These are phyloP conservation scores for Xerocomus brunneocitrinus DNA, from an alignment of 768 basidiomycete genomes.

Conservation along the genomic window DNA sequence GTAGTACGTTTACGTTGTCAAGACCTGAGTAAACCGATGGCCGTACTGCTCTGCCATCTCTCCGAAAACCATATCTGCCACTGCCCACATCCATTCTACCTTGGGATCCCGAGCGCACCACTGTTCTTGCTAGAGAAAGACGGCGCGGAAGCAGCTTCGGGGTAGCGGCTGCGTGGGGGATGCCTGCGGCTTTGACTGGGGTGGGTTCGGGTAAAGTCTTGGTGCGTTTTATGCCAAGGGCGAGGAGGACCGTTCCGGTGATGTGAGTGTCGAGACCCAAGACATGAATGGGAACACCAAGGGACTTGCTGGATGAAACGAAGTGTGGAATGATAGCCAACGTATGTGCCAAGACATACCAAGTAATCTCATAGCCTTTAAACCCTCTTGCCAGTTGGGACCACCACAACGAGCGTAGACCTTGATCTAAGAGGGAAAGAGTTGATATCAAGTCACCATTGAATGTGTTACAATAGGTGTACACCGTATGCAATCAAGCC, in stretches of 20 bases:
- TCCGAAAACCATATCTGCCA: too few species aligned
- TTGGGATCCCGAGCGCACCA: too few species aligned
- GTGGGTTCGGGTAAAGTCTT: constrained; percentile 26
- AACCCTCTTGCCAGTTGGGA: constrained; percentile 98
- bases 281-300: constrained; percentile 95
- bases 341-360: constrained; percentile 31
- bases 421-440: constrained; percentile 63
- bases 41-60: too few species aligned
- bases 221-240: constrained; percentile 65
- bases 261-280: constrained; percentile 99
- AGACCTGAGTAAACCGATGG: too few species aligned
- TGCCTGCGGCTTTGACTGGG: too few species aligned
- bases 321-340: not conserved
- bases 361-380: constrained; percentile 97
- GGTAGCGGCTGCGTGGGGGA: too few species aligned
- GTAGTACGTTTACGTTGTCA: too few species aligned
- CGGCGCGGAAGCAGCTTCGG: too few species aligned
- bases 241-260: constrained; percentile 97
- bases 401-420: constrained; percentile 98
- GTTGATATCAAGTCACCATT: not conserved
- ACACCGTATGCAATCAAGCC: constrained; percentile 57
- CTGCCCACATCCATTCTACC: too few species aligned
- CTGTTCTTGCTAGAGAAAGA: too few species aligned
- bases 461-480: not conserved
- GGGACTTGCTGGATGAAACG: constrained; percentile 59